Percentiles rank a stretch among this genome's conserved stretches.
These are phyloP conservation scores for Colletotrichum tropicale DNA, from an alignment of 2,329 filamentous ascomycete genomes.

Conservation along the genomic window DNA sequence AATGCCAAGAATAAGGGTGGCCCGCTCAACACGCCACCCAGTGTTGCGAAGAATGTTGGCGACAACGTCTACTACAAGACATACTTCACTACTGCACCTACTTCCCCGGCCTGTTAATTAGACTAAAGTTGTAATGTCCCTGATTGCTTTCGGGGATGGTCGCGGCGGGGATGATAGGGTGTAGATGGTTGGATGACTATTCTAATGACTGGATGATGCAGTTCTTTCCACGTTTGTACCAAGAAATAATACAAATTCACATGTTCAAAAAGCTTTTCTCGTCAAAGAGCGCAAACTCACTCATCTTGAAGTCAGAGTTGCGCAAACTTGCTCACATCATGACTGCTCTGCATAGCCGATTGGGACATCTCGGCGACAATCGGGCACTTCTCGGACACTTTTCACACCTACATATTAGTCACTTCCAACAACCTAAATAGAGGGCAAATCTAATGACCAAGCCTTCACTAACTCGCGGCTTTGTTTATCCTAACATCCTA, in stretches of 20 bases:
- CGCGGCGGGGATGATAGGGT: not conserved
- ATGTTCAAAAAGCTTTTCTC: not conserved
- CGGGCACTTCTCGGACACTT: not conserved
- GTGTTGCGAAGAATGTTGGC: not conserved
- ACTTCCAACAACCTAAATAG: not conserved
- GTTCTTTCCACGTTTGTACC: not conserved
- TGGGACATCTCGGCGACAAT: not conserved
- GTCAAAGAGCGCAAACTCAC: not conserved
- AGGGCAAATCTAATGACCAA: not conserved
- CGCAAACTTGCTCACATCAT: not conserved
- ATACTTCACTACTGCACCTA: conserved; percentile 1
- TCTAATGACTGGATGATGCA: not conserved
- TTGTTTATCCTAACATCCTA: accelerated
- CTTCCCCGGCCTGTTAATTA: not conserved
- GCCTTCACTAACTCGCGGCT: accelerated
- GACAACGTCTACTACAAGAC: conserved; percentile 12
- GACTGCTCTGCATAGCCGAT: not conserved
- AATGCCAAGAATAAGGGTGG: not conserved
- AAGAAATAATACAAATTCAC: not conserved
- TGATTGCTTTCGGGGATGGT: not conserved
- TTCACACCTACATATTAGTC: not conserved
- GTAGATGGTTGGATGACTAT: not conserved
- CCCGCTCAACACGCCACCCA: not conserved
- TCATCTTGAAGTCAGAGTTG: not conserved
- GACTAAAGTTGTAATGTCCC: not conserved